Evolutionary conservation across 331 rosid species (phyloP).

Genomic region (Acacia concinna): DNA sequence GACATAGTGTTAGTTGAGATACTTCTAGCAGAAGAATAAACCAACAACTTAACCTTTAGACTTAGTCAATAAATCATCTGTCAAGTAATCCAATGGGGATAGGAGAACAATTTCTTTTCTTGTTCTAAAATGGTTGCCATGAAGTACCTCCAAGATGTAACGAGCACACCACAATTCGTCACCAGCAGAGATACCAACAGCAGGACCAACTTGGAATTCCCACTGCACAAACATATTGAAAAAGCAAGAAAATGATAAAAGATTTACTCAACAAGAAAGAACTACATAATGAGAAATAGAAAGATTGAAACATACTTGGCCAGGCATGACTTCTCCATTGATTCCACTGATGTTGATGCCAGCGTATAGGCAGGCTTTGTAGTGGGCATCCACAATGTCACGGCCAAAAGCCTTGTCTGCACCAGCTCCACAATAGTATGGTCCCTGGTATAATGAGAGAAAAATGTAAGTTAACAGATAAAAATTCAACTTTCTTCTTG

Average conservation of each 20-base stretch:
- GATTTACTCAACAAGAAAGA: background rate
- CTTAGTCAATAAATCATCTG: background rate
- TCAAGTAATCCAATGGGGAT: background rate
- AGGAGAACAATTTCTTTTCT: background rate
- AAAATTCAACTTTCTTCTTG: background rate
- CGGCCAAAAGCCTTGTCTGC: conserved; percentile 93
- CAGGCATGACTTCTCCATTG: conserved; percentile 97
- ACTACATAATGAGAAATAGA: background rate
- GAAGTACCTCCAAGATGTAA: conserved; percentile 74
- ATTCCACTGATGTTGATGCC: conserved; percentile 88
- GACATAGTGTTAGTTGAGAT: background rate
- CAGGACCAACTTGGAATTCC: conserved; percentile 98
- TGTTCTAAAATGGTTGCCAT: background rate
- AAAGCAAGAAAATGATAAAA: background rate
- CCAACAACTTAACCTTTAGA: background rate
- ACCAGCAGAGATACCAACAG: conserved; percentile 80
- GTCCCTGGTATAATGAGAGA: conserved; percentile 55
- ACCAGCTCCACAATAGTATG: conserved; percentile 82
- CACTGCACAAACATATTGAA: conserved; percentile 45
- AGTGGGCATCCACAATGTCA: conserved; percentile 80
- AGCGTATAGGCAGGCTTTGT: conserved; percentile 86
- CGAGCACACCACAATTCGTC: conserved; percentile 94
- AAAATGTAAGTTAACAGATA: background rate
- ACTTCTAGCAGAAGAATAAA: background rate
- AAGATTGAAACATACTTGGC: conserved; percentile 52